Evolutionary conservation across 164 flowering plant species (phyloP).

Genomic region (Brasenia schreberi): DNA sequence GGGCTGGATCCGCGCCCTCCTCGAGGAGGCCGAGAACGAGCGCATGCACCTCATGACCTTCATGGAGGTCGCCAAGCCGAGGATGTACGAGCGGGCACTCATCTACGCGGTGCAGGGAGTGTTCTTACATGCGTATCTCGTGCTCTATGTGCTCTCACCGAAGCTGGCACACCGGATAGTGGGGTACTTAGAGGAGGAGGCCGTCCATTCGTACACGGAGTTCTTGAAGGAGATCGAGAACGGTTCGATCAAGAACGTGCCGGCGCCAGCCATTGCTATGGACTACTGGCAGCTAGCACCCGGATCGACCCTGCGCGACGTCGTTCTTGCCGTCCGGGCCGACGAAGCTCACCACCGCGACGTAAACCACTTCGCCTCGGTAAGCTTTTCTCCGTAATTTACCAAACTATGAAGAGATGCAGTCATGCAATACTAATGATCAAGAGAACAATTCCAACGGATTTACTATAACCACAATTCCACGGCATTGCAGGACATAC

Average conservation of each 20-base stretch:
- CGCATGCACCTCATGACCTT: slow-evolving; percentile 79
- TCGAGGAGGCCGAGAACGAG: slow-evolving; percentile 78
- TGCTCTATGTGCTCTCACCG: slow-evolving; percentile 43
- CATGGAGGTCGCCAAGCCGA: slow-evolving; percentile 65
- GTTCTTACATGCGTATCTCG: slow-evolving; percentile 68
- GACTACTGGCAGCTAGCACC: slow-evolving; percentile 59
- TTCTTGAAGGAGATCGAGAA: slow-evolving; percentile 60
- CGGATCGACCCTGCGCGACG: slow-evolving; percentile 47
- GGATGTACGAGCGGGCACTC: slow-evolving; percentile 64
- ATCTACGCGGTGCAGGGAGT: slow-evolving; percentile 52
- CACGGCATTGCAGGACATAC: slow-evolving; percentile 23
- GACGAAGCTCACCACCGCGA: slow-evolving; percentile 76
- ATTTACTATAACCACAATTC: background rate
- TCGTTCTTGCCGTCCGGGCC: slow-evolving; percentile 50
- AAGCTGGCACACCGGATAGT: slow-evolving; percentile 59
- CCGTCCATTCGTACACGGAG: slow-evolving; percentile 69
- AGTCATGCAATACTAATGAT: too few species aligned
- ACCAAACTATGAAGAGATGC: too few species aligned
- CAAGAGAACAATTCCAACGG: background rate
- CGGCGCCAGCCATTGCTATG: slow-evolving; percentile 69
- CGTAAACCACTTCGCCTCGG: slow-evolving; percentile 72
- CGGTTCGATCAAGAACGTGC: slow-evolving; percentile 51
- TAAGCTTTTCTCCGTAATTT: slow-evolving; percentile 8
- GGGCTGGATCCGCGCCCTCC: slow-evolving; percentile 61
- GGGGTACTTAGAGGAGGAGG: slow-evolving; percentile 75